Evolutionary conservation across 192 early-diverging fungal genomes (phyloP).

Genomic region (Funneliformis geosporum): DNA sequence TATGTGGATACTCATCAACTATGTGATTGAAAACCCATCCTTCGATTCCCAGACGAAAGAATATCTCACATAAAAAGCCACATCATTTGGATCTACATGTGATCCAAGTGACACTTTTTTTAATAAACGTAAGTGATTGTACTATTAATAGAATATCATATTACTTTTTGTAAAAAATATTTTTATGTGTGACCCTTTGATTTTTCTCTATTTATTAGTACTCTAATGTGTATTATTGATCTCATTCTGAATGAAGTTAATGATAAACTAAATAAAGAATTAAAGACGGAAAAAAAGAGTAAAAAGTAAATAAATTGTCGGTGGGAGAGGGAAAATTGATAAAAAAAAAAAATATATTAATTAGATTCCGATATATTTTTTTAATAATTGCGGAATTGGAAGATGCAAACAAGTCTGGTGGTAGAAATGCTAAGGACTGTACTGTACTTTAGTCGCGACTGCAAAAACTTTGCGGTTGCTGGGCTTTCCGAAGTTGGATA

Average conservation of each 20-base stretch:
- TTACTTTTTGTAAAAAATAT: too few relatives aligned
- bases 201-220: constrained; percentile 42
- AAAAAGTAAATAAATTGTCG: too few relatives aligned
- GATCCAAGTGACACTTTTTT: not conserved
- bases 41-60: constrained; percentile 99
- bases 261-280: constrained; percentile 67
- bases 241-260: constrained; percentile 71
- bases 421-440: constrained; percentile 54
- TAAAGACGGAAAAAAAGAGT: constrained; percentile 75
- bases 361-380: too few relatives aligned
- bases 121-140: constrained; percentile 39
- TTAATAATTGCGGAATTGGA: constrained; percentile 79
- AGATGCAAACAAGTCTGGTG: constrained; percentile 93
- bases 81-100: constrained; percentile 75
- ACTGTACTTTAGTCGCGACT: constrained; percentile 96
- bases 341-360: too few relatives aligned
- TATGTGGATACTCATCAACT: constrained; percentile 93
- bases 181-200: too few relatives aligned
- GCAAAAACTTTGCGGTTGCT: constrained; percentile 88
- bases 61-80: constrained; percentile 77
- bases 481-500: constrained; percentile 87
- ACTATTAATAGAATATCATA: constrained; percentile 73
- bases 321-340: constrained; percentile 36
- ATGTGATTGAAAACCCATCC: constrained; percentile 88
- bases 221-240: constrained; percentile 83